These are phyloP conservation scores for Chlamydomonas schloesseri DNA, from an alignment of 139 green algal species.

Conservation along the genomic window DNA sequence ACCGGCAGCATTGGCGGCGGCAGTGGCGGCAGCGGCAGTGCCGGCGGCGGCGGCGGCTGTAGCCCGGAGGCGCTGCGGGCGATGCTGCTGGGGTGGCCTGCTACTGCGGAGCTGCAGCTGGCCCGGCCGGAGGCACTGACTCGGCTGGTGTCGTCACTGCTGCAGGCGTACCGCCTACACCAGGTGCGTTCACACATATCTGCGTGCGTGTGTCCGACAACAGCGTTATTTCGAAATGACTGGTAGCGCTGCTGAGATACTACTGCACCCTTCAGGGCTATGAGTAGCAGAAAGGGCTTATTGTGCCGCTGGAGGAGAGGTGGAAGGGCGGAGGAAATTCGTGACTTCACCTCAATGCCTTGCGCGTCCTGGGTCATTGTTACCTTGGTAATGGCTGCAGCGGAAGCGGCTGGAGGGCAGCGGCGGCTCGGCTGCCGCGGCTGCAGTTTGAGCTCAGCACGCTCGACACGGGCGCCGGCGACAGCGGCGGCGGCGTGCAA, in stretches of 20 bases:
- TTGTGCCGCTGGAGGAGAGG: no score
- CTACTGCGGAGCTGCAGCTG: background rate
- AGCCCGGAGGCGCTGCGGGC: background rate
- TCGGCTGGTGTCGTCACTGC: background rate
- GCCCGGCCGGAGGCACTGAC: background rate
- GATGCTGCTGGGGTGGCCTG: background rate
- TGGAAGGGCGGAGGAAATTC: no score
- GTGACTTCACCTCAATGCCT: no score
- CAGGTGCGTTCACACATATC: background rate
- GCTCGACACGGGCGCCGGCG: conserved; percentile 3
- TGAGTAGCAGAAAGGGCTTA: no score
- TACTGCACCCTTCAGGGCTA: no score
- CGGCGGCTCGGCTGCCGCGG: conserved; percentile 11
- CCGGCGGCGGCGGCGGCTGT: background rate
- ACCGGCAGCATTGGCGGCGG: no score
- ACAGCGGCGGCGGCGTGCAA: background rate
- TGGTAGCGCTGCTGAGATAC: no score
- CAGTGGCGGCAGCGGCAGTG: no score
- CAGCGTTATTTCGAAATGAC: no score
- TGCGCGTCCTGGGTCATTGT: no score
- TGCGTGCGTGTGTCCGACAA: no score
- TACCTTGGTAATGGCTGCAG: no score
- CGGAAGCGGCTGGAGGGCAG: background rate
- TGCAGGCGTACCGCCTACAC: conserved; percentile 10
- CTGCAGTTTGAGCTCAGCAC: conserved; percentile 47